Evolutionary conservation across 2,329 filamentous ascomycete species (phyloP).

Genomic region (Exophiala dermatitidis): DNA sequence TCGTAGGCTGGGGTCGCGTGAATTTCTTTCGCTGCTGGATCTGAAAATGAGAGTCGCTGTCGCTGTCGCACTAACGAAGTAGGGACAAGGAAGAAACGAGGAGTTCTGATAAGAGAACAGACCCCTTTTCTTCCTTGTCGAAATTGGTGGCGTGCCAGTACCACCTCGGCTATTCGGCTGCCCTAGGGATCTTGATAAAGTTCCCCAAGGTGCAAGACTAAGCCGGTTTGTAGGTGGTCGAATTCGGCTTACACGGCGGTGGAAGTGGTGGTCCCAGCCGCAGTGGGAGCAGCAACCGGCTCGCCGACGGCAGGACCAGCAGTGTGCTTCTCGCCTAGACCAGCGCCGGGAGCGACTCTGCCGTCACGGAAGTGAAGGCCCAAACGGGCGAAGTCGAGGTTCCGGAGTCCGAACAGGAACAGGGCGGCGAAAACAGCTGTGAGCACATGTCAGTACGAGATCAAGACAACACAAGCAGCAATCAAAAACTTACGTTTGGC

Average conservation of each 20-base stretch:
- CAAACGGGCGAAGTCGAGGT: slow-evolving; percentile 52
- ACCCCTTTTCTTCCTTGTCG: too few relatives aligned
- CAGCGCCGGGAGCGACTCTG: slow-evolving; percentile 2
- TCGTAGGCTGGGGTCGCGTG: too few relatives aligned
- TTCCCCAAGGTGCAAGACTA: too few relatives aligned
- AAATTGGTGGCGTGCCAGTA: too few relatives aligned
- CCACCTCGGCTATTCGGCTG: too few relatives aligned
- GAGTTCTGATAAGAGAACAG: too few relatives aligned
- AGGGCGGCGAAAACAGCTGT: slow-evolving; percentile 47
- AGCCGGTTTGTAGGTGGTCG: too few relatives aligned
- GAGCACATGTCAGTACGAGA: slow-evolving; percentile 1
- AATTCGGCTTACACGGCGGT: slow-evolving; percentile 7
- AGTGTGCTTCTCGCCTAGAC: slow-evolving; percentile 14
- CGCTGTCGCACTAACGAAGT: too few relatives aligned
- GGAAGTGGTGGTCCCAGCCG: slow-evolving; percentile 1
- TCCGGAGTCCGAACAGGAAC: slow-evolving; percentile 56
- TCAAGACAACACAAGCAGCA: not conserved
- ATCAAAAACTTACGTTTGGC: slow-evolving; percentile 14
- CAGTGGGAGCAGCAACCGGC: slow-evolving; percentile 1
- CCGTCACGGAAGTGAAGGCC: slow-evolving; percentile 22
- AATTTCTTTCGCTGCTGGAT: too few relatives aligned
- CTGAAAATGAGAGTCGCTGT: too few relatives aligned
- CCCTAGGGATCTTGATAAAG: too few relatives aligned
- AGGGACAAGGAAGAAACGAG: too few relatives aligned
- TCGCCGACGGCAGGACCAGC: slow-evolving; percentile 5